Evolutionary conservation across 2,329 filamentous ascomycete genomes (phyloP).

Genomic region (Fusarium coffeatum): DNA sequence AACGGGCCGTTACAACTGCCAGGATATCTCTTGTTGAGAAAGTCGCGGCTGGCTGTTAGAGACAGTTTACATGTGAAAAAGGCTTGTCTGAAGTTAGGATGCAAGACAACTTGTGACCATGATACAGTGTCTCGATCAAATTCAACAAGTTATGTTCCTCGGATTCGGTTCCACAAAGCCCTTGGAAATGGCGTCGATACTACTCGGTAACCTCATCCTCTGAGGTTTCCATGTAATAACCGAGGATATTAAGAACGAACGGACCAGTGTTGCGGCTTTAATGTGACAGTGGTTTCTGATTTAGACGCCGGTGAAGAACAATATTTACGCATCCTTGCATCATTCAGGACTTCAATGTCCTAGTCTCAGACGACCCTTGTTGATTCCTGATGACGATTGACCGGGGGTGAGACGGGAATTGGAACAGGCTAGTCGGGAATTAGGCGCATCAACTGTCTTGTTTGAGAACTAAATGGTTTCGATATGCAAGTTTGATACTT

Average conservation of each 20-base stretch:
- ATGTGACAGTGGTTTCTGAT: constrained; percentile 2
- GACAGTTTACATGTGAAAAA: constrained; percentile 28
- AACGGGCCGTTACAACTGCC: constrained; percentile 4
- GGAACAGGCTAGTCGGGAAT: background rate
- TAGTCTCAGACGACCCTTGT: constrained; percentile 34
- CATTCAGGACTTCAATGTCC: constrained; percentile 40
- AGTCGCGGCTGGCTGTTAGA: background rate
- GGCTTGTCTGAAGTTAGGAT: background rate
- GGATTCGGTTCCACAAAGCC: constrained; percentile 18
- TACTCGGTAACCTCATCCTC: constrained; percentile 17
- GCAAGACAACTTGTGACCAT: background rate
- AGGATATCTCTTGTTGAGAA: constrained; percentile 28
- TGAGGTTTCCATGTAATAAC: constrained; percentile 25
- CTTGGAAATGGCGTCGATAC: constrained; percentile 34
- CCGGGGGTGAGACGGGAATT: constrained; percentile 15
- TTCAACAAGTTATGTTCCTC: constrained; percentile 8
- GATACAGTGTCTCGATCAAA: background rate
- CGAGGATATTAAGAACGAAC: constrained; percentile 34
- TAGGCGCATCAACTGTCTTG: background rate
- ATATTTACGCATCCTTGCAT: constrained; percentile 25
- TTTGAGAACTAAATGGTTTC: background rate
- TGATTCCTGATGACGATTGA: constrained; percentile 28
- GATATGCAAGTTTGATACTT: background rate
- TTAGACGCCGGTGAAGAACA: constrained; percentile 13
- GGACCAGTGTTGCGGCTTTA: constrained; percentile 31